These are phyloP conservation scores for Candida silvatica DNA, from an alignment of 805 yeast species.

Conservation along the genomic window DNA sequence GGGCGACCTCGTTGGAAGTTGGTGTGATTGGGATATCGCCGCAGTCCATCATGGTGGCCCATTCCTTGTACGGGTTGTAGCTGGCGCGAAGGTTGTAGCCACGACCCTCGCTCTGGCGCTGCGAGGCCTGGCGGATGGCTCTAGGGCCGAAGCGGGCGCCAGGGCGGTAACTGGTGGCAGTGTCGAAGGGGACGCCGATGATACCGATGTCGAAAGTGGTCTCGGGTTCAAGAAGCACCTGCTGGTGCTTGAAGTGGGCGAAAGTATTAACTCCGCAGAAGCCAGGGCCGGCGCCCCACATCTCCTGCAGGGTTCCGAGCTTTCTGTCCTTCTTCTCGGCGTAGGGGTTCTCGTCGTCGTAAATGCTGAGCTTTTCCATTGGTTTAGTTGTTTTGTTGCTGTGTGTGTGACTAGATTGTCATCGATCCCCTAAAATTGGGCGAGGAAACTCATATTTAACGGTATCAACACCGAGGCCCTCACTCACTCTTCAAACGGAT, in stretches of 20 bases:
- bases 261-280: conserved; percentile 60
- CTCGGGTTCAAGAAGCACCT: conserved; percentile 44
- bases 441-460: too few relatives aligned
- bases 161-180: conserved; percentile 69
- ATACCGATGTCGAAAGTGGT: conserved; percentile 57
- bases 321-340: too few relatives aligned
- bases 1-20: conserved; percentile 46
- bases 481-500: too few relatives aligned
- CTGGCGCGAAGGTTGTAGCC: conserved; percentile 59
- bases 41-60: conserved; percentile 46
- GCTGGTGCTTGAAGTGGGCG: conserved; percentile 60
- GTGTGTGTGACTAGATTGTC: too few relatives aligned
- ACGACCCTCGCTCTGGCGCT: conserved; percentile 58
- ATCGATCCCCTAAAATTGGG: too few relatives aligned
- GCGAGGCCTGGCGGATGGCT: conserved; percentile 60
- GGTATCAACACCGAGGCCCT: too few relatives aligned
- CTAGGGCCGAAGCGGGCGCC: conserved; percentile 84
- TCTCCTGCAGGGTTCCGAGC: conserved; percentile 40
- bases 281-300: conserved; percentile 74
- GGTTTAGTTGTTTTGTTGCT: too few relatives aligned
- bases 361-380: too few relatives aligned
- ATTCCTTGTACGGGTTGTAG: conserved; percentile 38
- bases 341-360: too few relatives aligned
- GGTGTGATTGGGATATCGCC: conserved; percentile 53
- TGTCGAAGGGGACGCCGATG: conserved; percentile 78